Base-by-base conservation (phyloP, 352 stramenopile species). In the Phytophthora foliorum region DNA sequence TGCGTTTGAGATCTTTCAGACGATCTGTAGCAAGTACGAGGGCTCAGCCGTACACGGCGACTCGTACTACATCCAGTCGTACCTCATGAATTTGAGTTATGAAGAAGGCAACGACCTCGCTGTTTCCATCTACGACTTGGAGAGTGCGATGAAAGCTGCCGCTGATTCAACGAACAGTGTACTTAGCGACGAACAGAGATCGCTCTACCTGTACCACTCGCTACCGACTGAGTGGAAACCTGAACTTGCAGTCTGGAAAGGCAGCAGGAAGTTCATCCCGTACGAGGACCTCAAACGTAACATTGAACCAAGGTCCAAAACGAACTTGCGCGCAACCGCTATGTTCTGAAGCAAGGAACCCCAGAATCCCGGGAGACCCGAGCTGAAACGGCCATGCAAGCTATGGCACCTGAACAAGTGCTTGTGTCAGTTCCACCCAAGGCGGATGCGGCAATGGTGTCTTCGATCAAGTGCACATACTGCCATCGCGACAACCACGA, bases 381-480 rank as follows among this genome's bases (percentile, higher is more conserved):
- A 2, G 31, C 45, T 53, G 55, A 65, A 49, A 61, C 6, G 7
- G 55, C 55, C 3, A 7, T 71, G 3, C 38, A 41, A 60, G 29
- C 25, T 25, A 29, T 5, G 7, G n/a, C n/a, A 4, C 46, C n/a
- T n/a, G n/a, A n/a, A n/a, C n/a, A n/a, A n/a, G n/a, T n/a, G n/a
- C n/a, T n/a, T n/a, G n/a, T n/a, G n/a, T n/a, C n/a, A n/a, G n/a
- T n/a, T n/a, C n/a, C n/a, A n/a, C n/a, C n/a, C n/a, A n/a, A n/a
- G n/a, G n/a, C n/a, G n/a, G n/a, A n/a, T n/a, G n/a, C n/a, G n/a
- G n/a, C n/a, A n/a, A n/a, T n/a, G n/a, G n/a, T n/a, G n/a, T n/a
- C n/a, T n/a, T n/a, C n/a, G n/a, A n/a, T n/a, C n/a, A n/a, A 66
- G 21, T 58, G 61, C 52, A 55, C 51, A 0, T 67, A 63, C 58